Evolutionary conservation across 139 green algal genomes (phyloP).

Genomic region (Zygnema circumcarinatum): DNA sequence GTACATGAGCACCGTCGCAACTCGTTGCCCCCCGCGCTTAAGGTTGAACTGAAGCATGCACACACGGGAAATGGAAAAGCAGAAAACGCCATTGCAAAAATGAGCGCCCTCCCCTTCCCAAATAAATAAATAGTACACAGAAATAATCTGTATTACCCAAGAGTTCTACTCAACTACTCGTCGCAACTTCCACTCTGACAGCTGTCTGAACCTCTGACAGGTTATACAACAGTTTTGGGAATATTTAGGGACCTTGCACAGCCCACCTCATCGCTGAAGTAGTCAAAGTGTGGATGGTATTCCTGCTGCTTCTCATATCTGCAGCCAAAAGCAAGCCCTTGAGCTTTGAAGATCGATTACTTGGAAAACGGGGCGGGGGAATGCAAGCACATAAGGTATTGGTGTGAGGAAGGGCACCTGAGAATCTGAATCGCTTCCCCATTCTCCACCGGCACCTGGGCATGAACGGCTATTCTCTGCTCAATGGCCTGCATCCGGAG

Average conservation of each 20-base stretch:
- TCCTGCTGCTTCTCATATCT: constrained; percentile 42
- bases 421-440: constrained; percentile 44
- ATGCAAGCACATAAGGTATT: too few species aligned
- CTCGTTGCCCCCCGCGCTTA: constrained; percentile 35
- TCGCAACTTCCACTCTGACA: too few species aligned
- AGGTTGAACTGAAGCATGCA: constrained; percentile 43
- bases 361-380: too few species aligned
- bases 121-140: too few species aligned
- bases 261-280: constrained; percentile 47
- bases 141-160: too few species aligned
- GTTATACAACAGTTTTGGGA: too few species aligned
- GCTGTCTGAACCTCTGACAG: too few species aligned
- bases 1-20: constrained; percentile 58
- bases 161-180: too few species aligned
- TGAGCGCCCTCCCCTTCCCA: too few species aligned
- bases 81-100: too few species aligned
- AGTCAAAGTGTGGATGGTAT: constrained; percentile 53
- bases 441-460: constrained; percentile 17
- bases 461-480: constrained; percentile 31
- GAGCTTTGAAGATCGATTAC: background rate
- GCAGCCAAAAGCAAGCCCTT: constrained; percentile 7
- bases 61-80: background rate
- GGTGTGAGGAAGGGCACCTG: too few species aligned
- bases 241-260: too few species aligned
- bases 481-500: constrained; percentile 28